Percentiles rank a stretch among this genome's conserved stretches.
These are phyloP conservation scores for Syzygium syzygioides DNA, from an alignment of 441 rosid species.

Conservation along the genomic window DNA sequence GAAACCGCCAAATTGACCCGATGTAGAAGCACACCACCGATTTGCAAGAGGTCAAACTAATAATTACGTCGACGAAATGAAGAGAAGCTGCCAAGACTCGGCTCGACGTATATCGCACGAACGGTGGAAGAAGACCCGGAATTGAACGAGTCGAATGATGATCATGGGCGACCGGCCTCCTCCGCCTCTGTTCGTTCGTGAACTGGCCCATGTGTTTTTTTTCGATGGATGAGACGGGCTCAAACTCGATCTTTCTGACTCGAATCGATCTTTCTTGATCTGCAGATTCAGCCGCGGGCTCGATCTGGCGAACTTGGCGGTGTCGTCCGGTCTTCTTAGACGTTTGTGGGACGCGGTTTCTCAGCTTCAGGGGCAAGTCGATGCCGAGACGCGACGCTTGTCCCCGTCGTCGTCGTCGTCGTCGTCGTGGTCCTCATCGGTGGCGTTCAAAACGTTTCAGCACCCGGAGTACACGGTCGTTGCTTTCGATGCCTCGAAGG, in stretches of 20 bases:
- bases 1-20: neutral
- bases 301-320: constrained; percentile 37
- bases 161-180: neutral
- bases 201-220: rapidly evolving
- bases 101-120: neutral
- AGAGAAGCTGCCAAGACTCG: neutral
- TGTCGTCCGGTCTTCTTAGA: constrained; percentile 35
- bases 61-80: neutral
- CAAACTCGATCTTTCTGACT: neutral
- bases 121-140: neutral
- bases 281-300: constrained; percentile 27
- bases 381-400: neutral
- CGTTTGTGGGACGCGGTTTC: constrained; percentile 29
- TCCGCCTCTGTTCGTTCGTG: neutral
- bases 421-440: neutral
- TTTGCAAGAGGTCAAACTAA: neutral
- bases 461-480: constrained; percentile 18
- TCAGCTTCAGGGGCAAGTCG: constrained; percentile 8
- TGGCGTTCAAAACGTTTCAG: constrained; percentile 9
- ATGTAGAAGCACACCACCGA: neutral
- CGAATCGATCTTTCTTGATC: neutral
- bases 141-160: neutral
- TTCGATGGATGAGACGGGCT: neutral
- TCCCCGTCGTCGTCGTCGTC: neutral
- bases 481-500: constrained; percentile 34